Evolutionary conservation across 2,329 filamentous ascomycete species (phyloP).

Genomic region (Aspergillus versicolor): DNA sequence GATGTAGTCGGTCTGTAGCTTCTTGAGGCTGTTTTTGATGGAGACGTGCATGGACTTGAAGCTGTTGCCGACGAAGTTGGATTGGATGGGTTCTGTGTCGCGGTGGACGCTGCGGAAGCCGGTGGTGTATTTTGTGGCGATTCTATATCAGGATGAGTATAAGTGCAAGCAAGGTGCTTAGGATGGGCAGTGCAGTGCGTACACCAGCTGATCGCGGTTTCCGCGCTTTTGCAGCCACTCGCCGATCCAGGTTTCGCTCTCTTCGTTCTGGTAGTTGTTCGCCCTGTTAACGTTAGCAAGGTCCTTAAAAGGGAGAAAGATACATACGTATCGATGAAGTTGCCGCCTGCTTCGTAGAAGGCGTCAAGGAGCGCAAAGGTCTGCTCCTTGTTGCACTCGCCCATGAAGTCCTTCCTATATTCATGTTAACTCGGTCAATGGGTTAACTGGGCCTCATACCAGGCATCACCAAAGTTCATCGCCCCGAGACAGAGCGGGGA

Average conservation of each 20-base stretch:
- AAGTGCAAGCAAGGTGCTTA: no score
- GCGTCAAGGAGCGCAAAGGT: slow-evolving; percentile 51
- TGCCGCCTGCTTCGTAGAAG: slow-evolving; percentile 52
- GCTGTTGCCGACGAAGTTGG: slow-evolving; percentile 20
- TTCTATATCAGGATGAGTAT: not conserved
- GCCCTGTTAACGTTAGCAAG: slow-evolving; percentile 23
- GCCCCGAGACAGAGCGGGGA: slow-evolving; percentile 55
- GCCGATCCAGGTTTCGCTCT: slow-evolving; percentile 53
- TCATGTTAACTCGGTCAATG: no score
- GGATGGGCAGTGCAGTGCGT: slow-evolving; percentile 31
- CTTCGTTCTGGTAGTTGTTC: slow-evolving; percentile 51
- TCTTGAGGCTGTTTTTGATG: slow-evolving; percentile 7
- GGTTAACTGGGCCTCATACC: slow-evolving; percentile 26
- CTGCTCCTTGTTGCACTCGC: slow-evolving; percentile 49
- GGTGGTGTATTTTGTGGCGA: slow-evolving; percentile 19
- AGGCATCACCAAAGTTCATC: slow-evolving; percentile 57
- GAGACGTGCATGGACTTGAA: slow-evolving; percentile 12
- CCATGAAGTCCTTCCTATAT: slow-evolving; percentile 21
- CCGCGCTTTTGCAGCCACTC: slow-evolving; percentile 52
- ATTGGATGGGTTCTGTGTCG: slow-evolving; percentile 33
- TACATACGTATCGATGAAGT: slow-evolving; percentile 53
- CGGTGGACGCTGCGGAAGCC: slow-evolving; percentile 38
- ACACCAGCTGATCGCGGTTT: slow-evolving; percentile 52
- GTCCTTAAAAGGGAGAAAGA: no score
- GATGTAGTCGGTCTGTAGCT: slow-evolving; percentile 16